Conservation (phyloP, 257 asterid genomes). For the Echium plantagineum region DNA sequence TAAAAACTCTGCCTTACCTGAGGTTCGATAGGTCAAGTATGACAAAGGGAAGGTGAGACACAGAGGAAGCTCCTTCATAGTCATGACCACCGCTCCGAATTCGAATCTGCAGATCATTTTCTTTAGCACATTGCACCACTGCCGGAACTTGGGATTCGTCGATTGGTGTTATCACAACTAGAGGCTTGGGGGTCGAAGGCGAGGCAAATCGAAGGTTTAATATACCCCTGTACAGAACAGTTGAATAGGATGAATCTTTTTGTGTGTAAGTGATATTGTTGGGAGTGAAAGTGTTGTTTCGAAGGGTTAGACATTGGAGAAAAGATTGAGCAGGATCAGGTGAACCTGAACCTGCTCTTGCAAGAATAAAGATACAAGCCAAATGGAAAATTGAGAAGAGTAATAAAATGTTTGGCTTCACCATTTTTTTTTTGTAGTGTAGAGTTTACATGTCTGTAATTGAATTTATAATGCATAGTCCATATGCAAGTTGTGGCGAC, state of each 20-base stretch:
- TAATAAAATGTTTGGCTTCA: not conserved
- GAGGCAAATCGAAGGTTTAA: not conserved
- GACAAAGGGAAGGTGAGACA: not conserved
- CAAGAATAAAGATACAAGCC: not conserved
- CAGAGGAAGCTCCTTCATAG: not conserved
- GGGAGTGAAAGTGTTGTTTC: not conserved
- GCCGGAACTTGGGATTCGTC: not conserved
- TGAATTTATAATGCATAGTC: no score
- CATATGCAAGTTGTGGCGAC: no score
- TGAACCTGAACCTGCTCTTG: not conserved
- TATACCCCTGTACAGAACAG: not conserved
- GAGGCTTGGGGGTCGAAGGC: not conserved
- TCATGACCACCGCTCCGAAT: not conserved
- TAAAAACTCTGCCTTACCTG: not conserved
- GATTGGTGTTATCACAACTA: not conserved
- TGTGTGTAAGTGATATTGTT: not conserved
- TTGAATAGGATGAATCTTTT: not conserved
- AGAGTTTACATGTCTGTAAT: not conserved
- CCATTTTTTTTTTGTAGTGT: not conserved
- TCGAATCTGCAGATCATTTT: not conserved
- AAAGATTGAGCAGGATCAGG: not conserved
- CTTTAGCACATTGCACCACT: not conserved
- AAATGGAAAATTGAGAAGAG: not conserved
- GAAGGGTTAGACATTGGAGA: not conserved
- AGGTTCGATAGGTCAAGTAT: not conserved